Base-by-base conservation (phyloP, 805 yeast genomes). In the Komagataella mondaviorum region DNA sequence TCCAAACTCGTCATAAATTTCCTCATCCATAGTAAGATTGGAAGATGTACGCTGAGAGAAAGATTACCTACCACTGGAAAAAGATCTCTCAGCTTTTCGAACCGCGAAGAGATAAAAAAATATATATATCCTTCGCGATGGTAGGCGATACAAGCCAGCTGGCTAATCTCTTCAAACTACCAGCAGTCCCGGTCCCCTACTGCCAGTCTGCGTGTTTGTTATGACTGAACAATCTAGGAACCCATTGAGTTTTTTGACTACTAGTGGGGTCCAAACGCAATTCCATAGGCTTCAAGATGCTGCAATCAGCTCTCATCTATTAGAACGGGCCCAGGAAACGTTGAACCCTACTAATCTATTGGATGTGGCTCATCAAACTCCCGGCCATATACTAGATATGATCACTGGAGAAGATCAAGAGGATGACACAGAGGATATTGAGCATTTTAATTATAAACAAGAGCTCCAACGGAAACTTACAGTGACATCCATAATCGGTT, bases 1-100 rank as follows among this genome's bases (percentile, higher is more conserved):
- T 47, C 91, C 91, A 63, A 84, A 84, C 75, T 88, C 96, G 65
- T 88, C 96, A 65, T 83, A 88, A 23, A 80, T 61, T 54, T 80
- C 85, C 20, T 80, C 84, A 58, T 78, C 85, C 80, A 77, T 78
- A 30, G 14, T 30, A 30, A 30, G 39, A 30, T 4, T 12, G 39
- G 39, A 30, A 7, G 39, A 30, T 4, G 10, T 30, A 30, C 44
- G 17, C 17, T 17, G 18, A 3, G 24, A 50, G 23, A 46, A 50
- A 36, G 23, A 39, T 23, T 44, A 20, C n/a, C 39, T 30, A 18
- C 20, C 3, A 20, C 20, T 20, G 20, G 39, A 30, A 30, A 24
- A 30, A 30, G 39, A 10, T 30, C 39, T 8, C 4, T 30, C 5
- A 10, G 14, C 39, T 12, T 30, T 24, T 30, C 5, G 2, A 4